phyloP scores from a whole-genome alignment of 257 asterid species.

The Jasminum sambac region DNA sequence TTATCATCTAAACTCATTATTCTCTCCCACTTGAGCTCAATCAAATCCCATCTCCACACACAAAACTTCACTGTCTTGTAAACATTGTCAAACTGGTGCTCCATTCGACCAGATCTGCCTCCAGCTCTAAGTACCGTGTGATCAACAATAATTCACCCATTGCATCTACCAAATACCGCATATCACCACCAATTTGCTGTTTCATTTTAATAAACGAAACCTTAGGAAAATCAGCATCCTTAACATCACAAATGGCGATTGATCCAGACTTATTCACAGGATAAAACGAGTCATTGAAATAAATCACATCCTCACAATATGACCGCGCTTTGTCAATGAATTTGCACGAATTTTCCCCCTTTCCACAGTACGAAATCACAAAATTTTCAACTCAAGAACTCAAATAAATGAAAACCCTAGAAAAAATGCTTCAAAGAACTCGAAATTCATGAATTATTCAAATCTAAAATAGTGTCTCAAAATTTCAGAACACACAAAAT shows the following conservation, averaged over 20 bases:
- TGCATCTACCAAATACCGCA: constrained; percentile 68
- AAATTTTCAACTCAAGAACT: no score
- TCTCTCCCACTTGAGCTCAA: constrained; percentile 48
- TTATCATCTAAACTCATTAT: constrained; percentile 49
- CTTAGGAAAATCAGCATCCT: constrained; percentile 28
- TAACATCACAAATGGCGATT: constrained; percentile 56
- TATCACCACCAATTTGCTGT: constrained; percentile 50
- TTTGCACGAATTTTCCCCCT: constrained; percentile 50
- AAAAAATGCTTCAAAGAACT: no score
- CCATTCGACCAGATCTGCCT: constrained; percentile 38
- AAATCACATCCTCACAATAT: constrained; percentile 66
- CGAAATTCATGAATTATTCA: no score
- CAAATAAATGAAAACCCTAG: no score
- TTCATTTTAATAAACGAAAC: constrained; percentile 39
- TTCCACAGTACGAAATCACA: constrained; percentile 58
- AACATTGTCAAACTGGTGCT: constrained; percentile 31
- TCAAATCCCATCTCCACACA: constrained; percentile 50
- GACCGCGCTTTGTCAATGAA: constrained; percentile 42
- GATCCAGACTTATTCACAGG: constrained; percentile 58
- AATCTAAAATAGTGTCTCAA: no score
- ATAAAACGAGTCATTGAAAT: constrained; percentile 38
- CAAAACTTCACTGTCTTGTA: constrained; percentile 58
- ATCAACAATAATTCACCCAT: constrained; percentile 65
- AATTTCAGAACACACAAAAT: no score
- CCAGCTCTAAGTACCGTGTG: constrained; percentile 55